Evolutionary conservation across 768 basidiomycete genomes (phyloP), one percentile per base, ranked within the genome.

Genomic region (Boletus vinaceobasis): DNA sequence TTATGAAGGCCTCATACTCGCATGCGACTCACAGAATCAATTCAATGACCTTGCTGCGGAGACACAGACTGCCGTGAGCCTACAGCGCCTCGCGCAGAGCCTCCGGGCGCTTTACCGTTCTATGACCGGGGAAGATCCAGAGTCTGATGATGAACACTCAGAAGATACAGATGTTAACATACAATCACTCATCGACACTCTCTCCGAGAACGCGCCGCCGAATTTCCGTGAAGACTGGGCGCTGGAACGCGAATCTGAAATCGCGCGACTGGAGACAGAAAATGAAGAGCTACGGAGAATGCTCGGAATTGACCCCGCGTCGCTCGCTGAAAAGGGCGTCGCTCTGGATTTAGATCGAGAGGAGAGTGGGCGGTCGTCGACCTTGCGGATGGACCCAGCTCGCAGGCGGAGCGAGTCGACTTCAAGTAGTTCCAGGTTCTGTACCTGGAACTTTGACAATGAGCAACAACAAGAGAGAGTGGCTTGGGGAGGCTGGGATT

Each of bases 171-270:
- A 76, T 31, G 62, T 71, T 31, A 76, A 81, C 54, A 68, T 82
- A 26, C 68, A 74, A 40, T 65, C 66, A 1, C 73, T 81, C 19
- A 62, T 82, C 13, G 73, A 78, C 23, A 57, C 73, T 14, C 71
- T 85, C 45, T 75, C 79, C 44, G 65, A 73, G 15, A 71, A 72
- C 45, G 58, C 66, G 46, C 74, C 73, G 37, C 51, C 69, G 31
- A 72, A 78, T 47, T 74, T 74, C 5, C 71, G 82, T 23, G 75
- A 78, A 39, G 93, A 98, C 70, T 98, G 96, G 91, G 86, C 90
- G 2, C 59, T 87, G 55, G 90, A 93, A 69, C 81, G 97, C 57
- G 96, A 98, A 68, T 73, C 75, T 57, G 97, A 98, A 74, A 91
- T 99, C 49, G 64, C 79, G 10, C 80, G 94, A 46, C 73, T 99